Conservation (phyloP, 164 flowering plant genomes). For the Dillenia turbinata region DNA sequence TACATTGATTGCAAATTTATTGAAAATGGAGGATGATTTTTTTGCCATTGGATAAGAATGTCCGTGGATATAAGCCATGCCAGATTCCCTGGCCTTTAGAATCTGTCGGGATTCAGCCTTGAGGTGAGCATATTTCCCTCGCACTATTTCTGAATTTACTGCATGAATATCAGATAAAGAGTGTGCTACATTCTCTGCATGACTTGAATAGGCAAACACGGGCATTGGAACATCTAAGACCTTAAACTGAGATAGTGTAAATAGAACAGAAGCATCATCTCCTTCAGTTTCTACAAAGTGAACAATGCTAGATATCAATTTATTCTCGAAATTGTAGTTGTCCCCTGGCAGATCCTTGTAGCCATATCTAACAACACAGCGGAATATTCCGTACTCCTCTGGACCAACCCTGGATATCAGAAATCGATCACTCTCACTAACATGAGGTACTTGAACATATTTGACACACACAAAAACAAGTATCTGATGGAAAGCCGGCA, state of each 20-base stretch:
- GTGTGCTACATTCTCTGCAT: conserved; percentile 18
- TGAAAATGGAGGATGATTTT: conserved; percentile 42
- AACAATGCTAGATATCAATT: conserved; percentile 33
- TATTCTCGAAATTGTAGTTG: conserved; percentile 44
- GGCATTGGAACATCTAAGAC: conserved; percentile 10
- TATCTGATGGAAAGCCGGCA: conserved; percentile 72
- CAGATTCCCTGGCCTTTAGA: conserved; percentile 47
- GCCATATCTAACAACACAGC: conserved; percentile 71
- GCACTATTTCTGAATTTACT: conserved; percentile 9
- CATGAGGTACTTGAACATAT: conserved; percentile 58
- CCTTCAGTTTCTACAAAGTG: conserved; percentile 42
- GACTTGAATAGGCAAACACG: conserved; percentile 8
- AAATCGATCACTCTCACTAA: conserved; percentile 37
- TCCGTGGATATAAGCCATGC: conserved; percentile 55
- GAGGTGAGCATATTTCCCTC: conserved; percentile 9
- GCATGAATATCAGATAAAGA: conserved; percentile 13
- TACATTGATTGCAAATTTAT: conserved; percentile 44
- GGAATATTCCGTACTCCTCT: conserved; percentile 47
- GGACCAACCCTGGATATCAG: conserved; percentile 57
- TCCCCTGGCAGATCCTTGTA: conserved; percentile 52
- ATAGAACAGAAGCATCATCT: conserved; percentile 19
- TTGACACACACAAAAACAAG: conserved; percentile 60
- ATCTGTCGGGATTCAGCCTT: conserved; percentile 38
- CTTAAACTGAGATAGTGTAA: conserved; percentile 17
- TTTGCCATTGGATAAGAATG: conserved; percentile 55